A percentile compares a stretch with the other conserved stretches of the same genome.
phyloP scores from a whole-genome alignment of 2,329 filamentous ascomycete species.

The Hortaea werneckii region DNA sequence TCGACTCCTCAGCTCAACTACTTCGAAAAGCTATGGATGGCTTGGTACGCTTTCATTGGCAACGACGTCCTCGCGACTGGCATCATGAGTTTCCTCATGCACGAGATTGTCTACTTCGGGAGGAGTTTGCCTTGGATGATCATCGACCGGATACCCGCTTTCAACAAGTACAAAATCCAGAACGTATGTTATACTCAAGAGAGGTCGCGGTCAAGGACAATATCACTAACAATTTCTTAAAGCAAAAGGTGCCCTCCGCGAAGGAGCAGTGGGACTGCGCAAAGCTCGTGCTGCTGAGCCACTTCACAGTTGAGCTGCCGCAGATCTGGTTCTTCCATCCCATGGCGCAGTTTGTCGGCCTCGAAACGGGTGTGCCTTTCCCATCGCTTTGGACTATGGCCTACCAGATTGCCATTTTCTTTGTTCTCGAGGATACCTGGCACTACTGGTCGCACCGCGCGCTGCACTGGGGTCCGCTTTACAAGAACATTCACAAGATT shows the following conservation, averaged over 20 bases:
- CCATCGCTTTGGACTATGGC: constrained; percentile 77
- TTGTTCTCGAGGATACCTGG: constrained; percentile 93
- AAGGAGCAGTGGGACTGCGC: constrained; percentile 94
- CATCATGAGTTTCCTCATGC: constrained; percentile 94
- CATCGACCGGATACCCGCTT: constrained; percentile 75
- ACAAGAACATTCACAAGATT: constrained; percentile 96
- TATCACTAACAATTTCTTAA: constrained; percentile 7
- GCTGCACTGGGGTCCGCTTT: constrained; percentile 89
- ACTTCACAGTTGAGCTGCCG: constrained; percentile 95
- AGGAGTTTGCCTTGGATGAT: constrained; percentile 85
- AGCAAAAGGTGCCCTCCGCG: constrained; percentile 80
- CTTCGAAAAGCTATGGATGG: constrained; percentile 80
- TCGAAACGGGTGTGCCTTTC: constrained; percentile 82
- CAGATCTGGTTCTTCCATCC: constrained; percentile 99
- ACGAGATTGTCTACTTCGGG: constrained; percentile 92
- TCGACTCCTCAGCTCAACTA: constrained; percentile 81
- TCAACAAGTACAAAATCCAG: constrained; percentile 93
- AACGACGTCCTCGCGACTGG: constrained; percentile 95
- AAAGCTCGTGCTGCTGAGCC: constrained; percentile 79
- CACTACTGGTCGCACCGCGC: constrained; percentile 94
- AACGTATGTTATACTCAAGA: constrained; percentile 43
- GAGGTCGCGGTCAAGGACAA: background rate
- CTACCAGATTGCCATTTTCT: constrained; percentile 86
- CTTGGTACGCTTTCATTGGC: constrained; percentile 97
- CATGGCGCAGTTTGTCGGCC: constrained; percentile 82